Evolutionary conservation across 352 stramenopile species (phyloP).

Genomic region (Globisporangium lucens): DNA sequence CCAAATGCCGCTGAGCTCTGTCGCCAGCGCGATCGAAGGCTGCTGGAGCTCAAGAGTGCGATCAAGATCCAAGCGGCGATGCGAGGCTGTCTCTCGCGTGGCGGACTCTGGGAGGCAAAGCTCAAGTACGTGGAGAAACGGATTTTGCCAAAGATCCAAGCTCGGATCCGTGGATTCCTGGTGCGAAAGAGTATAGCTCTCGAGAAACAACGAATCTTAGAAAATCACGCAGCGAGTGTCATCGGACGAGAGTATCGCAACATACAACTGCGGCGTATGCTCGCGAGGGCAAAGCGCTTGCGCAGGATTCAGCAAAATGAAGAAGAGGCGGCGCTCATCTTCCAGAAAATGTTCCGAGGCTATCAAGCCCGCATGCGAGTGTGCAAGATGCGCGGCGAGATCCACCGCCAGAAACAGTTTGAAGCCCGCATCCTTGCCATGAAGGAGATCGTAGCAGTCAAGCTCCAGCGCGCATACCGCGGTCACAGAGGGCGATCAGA

Average conservation of each 20-base stretch:
- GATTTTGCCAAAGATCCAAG: conserved; percentile 76
- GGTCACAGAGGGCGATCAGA: conserved; percentile 58
- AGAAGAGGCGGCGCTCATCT: conserved; percentile 61
- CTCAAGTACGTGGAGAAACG: conserved; percentile 61
- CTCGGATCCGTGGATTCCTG: conserved; percentile 74
- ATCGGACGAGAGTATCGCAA: conserved; percentile 56
- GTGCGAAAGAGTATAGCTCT: conserved; percentile 39
- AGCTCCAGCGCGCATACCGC: conserved; percentile 71
- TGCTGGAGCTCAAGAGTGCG: conserved; percentile 43
- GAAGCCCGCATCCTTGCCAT: conserved; percentile 53
- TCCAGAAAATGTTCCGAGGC: conserved; percentile 75
- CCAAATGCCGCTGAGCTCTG: conserved; percentile 79
- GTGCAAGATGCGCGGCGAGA: conserved; percentile 36
- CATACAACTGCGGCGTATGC: conserved; percentile 45
- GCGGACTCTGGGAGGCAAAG: conserved; percentile 69
- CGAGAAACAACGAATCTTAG: conserved; percentile 26
- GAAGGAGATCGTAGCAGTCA: conserved; percentile 54
- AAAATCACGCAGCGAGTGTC: conserved; percentile 31
- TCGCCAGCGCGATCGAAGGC: conserved; percentile 45
- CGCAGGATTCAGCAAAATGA: conserved; percentile 53
- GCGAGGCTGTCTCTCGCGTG: conserved; percentile 69
- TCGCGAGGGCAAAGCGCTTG: conserved; percentile 43
- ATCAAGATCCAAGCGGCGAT: conserved; percentile 82
- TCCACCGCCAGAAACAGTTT: conserved; percentile 42
- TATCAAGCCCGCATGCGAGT: conserved; percentile 51